Percentiles rank a stretch among this genome's conserved stretches.
Conservation (phyloP, 2,329 filamentous ascomycete species). For the Fusarium robinianum region DNA sequence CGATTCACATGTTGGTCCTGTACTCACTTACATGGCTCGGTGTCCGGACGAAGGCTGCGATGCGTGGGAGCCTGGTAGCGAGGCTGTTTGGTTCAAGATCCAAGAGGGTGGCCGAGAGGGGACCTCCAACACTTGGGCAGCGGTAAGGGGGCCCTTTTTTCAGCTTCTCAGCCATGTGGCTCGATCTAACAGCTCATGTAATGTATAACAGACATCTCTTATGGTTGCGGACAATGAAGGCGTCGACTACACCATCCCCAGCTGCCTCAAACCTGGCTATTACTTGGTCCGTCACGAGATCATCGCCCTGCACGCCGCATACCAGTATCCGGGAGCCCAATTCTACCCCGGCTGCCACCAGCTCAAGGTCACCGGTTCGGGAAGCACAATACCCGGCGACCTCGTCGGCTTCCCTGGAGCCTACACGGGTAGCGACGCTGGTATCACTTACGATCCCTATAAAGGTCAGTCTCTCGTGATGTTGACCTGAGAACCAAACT, state of each 20-base stretch:
- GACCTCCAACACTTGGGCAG: conserved; percentile 55
- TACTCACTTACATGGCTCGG: conserved; percentile 63
- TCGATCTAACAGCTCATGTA: conserved; percentile 6
- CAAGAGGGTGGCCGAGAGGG: conserved; percentile 55
- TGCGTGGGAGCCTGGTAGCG: conserved; percentile 51
- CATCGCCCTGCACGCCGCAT: conserved; percentile 57
- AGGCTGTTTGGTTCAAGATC: conserved; percentile 62
- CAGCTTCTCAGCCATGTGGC: neutral
- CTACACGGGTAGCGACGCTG: conserved; percentile 54
- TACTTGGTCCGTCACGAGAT: conserved; percentile 64
- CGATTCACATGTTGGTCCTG: conserved; percentile 56
- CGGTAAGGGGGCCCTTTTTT: conserved; percentile 36
- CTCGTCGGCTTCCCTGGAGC: conserved; percentile 59
- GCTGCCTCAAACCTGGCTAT: conserved; percentile 56
- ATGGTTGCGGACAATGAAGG: conserved; percentile 51
- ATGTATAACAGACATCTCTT: conserved; percentile 42
- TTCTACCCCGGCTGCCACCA: conserved; percentile 64
- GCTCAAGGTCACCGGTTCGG: conserved; percentile 56
- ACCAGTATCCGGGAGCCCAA: conserved; percentile 57
- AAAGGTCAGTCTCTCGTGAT: conserved; percentile 41
- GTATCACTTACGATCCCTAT: conserved; percentile 58
- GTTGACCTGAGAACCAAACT: neutral
- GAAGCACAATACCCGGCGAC: conserved; percentile 46
- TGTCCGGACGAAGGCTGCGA: conserved; percentile 59
- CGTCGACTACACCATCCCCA: conserved; percentile 58